These are phyloP conservation scores for Cystobasidium tubakii DNA, from an alignment of 768 basidiomycete species.

Conservation along the genomic window DNA sequence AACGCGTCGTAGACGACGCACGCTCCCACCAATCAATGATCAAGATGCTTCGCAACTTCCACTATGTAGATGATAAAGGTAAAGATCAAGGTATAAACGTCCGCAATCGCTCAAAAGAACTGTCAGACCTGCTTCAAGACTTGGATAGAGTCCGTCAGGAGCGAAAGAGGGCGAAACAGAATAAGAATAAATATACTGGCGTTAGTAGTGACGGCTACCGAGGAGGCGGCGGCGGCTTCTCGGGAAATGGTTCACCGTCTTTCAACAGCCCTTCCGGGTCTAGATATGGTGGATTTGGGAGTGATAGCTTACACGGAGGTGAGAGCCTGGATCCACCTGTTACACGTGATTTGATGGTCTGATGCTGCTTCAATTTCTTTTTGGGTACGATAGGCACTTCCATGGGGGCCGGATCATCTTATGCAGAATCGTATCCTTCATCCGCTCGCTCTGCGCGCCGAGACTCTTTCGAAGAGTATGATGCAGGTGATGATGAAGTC, in stretches of 20 bases:
- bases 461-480: conserved; percentile 82
- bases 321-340: conserved; percentile 5
- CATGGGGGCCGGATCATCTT: neutral
- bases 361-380: conserved; percentile 29
- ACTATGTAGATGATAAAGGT: conserved; percentile 96
- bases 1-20: conserved; percentile 95
- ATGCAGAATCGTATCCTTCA: conserved; percentile 1
- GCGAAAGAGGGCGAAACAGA: conserved; percentile 83
- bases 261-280: conserved; percentile 58
- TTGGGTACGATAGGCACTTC: neutral
- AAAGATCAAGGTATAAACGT: conserved; percentile 99
- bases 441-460: conserved; percentile 34
- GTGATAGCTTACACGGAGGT: conserved; percentile 51
- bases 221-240: conserved; percentile 37
- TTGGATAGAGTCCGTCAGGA: conserved; percentile 83
- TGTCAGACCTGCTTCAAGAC: conserved; percentile 84
- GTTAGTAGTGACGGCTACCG: conserved; percentile 66
- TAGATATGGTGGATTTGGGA: conserved; percentile 67
- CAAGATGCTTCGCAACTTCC: conserved; percentile 96
- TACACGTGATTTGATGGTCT: no score
- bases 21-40: conserved; percentile 87
- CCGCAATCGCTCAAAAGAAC: conserved; percentile 84
- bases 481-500: conserved; percentile 86
- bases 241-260: conserved; percentile 51
- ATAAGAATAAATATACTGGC: conserved; percentile 83